These are phyloP conservation scores for Aspergillus kassunensis DNA, from an alignment of 495 filamentous ascomycete genomes.

Conservation along the genomic window DNA sequence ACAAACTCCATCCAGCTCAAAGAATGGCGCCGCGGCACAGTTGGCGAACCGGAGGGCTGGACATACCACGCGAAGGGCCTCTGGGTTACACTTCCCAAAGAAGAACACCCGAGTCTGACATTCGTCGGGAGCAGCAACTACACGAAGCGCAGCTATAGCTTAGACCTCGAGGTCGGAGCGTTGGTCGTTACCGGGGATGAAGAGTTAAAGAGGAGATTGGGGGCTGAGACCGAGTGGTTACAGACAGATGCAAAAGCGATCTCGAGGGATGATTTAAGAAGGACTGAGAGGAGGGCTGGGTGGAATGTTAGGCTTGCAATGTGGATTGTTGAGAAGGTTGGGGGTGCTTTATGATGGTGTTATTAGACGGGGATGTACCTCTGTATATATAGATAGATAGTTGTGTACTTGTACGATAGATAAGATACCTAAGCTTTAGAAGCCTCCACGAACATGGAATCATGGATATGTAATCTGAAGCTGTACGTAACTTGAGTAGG, in stretches of 20 bases:
- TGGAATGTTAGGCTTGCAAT: constrained; percentile 84
- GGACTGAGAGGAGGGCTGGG: constrained; percentile 74
- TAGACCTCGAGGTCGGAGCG: constrained; percentile 85
- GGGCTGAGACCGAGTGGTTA: constrained; percentile 74
- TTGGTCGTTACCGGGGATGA: constrained; percentile 79
- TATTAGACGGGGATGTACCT: not conserved
- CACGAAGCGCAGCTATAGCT: constrained; percentile 84
- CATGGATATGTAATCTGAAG: no score
- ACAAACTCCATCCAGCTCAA: constrained; percentile 67
- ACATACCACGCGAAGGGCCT: constrained; percentile 98
- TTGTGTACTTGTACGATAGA: constrained; percentile 1
- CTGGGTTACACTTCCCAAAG: constrained; percentile 73
- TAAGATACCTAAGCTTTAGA: not conserved
- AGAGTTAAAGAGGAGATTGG: constrained; percentile 65
- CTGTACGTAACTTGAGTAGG: no score
- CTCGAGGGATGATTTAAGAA: constrained; percentile 70
- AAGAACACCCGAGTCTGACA: constrained; percentile 64
- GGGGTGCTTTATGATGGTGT: constrained; percentile 55
- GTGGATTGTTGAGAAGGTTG: constrained; percentile 77
- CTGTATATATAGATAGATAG: constrained; percentile 11
- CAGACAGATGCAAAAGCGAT: constrained; percentile 64
- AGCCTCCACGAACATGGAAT: constrained; percentile 3
- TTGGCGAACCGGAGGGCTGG: constrained; percentile 80
- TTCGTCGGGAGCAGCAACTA: constrained; percentile 93
- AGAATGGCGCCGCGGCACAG: constrained; percentile 84